phyloP scores from a whole-genome alignment of 1,284 basidiomycete species.

The Retiboletus fuscus region DNA sequence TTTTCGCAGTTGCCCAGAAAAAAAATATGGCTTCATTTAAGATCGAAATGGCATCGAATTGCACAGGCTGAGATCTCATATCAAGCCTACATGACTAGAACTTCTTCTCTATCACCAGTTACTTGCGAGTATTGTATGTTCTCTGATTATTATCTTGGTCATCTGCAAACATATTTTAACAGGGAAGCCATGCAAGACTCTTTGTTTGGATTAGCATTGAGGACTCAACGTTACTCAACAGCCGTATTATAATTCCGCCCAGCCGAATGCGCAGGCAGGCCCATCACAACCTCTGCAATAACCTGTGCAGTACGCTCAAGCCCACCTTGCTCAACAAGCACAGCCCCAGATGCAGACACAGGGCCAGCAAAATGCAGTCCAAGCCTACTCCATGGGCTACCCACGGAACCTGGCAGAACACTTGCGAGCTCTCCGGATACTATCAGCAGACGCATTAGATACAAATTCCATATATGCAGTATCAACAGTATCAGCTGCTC shows the following conservation, averaged over 20 bases:
- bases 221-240: constrained; percentile 27
- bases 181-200: neutral
- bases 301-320: constrained; percentile 37
- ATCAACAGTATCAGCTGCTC: constrained; percentile 50
- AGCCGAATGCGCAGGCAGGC: constrained; percentile 27
- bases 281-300: constrained; percentile 39
- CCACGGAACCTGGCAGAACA: constrained; percentile 48
- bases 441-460: constrained; percentile 51
- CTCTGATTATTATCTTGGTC: neutral
- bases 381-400: constrained; percentile 50
- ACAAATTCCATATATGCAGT: constrained; percentile 48
- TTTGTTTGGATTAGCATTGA: too few relatives aligned
- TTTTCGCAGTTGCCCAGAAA: constrained; percentile 96
- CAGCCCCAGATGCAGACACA: constrained; percentile 39
- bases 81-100: constrained; percentile 92
- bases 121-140: constrained; percentile 82
- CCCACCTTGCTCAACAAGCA: constrained; percentile 32
- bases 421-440: constrained; percentile 50
- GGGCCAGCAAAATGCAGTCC: constrained; percentile 44
- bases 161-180: neutral
- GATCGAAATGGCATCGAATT: constrained; percentile 95
- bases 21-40: constrained; percentile 97
- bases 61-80: constrained; percentile 85
- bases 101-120: constrained; percentile 98
- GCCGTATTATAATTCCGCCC: constrained; percentile 18